phyloP scores from a whole-genome alignment of 345 rosid genomes.

The Eucalyptus tenuipes region DNA sequence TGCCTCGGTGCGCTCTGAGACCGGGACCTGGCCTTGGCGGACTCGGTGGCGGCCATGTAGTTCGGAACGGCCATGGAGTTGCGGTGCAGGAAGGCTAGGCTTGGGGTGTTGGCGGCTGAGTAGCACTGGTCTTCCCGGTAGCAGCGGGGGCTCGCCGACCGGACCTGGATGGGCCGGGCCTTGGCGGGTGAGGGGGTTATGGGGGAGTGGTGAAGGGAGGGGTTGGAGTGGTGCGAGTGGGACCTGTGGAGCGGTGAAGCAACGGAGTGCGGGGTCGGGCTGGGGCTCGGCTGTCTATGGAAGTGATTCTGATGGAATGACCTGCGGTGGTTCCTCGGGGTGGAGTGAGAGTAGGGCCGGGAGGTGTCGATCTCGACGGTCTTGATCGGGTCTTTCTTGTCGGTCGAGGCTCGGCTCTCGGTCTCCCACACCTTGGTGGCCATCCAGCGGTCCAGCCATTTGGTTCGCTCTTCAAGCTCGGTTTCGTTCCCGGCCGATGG shows the following conservation, averaged over 20 bases:
- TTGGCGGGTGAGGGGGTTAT: conserved; percentile 56
- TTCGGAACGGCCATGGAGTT: conserved; percentile 28
- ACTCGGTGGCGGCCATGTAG: conserved; percentile 83
- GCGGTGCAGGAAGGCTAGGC: conserved; percentile 1
- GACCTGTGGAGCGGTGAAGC: conserved; percentile 17
- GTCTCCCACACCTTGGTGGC: conserved; percentile 63
- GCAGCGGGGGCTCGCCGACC: conserved; percentile 61
- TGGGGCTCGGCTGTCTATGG: not conserved
- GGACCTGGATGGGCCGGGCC: conserved; percentile 31
- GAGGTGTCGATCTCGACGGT: conserved; percentile 43
- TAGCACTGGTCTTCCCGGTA: conserved; percentile 8
- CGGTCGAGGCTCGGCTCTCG: conserved; percentile 25
- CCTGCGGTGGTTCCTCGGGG: conserved; percentile 1
- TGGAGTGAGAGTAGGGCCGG: conserved; percentile 1
- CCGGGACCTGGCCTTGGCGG: conserved; percentile 71
- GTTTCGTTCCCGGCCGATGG: conserved; percentile 46
- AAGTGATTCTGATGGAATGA: conserved; percentile 2
- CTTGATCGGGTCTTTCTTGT: conserved; percentile 31
- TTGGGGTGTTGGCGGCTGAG: conserved; percentile 34
- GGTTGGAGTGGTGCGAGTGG: not conserved
- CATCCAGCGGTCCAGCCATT: conserved; percentile 87
- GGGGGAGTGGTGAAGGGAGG: conserved; percentile 17
- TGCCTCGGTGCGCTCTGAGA: conserved; percentile 70
- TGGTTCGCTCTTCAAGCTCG: conserved; percentile 33
- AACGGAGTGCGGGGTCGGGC: not conserved